Evolutionary conservation across 352 stramenopile species (phyloP), one percentile per base, ranked within the genome.

Genomic region (Globisporangium polare): DNA sequence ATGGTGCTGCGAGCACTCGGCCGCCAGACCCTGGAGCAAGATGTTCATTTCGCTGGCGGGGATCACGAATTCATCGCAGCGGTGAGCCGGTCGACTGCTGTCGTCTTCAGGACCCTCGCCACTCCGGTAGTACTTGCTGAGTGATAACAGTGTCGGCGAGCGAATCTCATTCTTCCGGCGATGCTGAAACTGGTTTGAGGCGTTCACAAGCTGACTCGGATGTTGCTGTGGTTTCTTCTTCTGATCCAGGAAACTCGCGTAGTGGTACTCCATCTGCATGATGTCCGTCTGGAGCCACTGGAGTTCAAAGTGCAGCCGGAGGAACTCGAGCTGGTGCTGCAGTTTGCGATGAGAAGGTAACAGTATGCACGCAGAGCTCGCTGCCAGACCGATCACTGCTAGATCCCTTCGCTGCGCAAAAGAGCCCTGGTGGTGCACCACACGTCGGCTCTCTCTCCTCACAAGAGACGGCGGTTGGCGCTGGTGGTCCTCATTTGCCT

Each of bases 251-350:
- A 88, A 76, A 12, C 47, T 62, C 17, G 75, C 72, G 35, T 83
- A 81, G 20, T 88, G 71, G 17, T 55, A 27, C 20, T 83, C 70
- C 31, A 88, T 72, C 17, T 69, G 49, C 24, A 65, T 53, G 17
- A 80, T 71, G 41, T 88, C 74, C 7, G 65, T 39, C 3, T 78
- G 66, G 17, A 85, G 62, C 78, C 76, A 88, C 46, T 60, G 54
- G 8, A 86, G 45, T 35, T 83, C 71, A 2, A 88, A 58, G 8
- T 74, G 68, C 9, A 78, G 41, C 1, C 70, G 60, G 52, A 88
- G 65, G 35, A 78, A 83, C 33, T 65, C 53, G 5, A 47, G 17
- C 18, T 73, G 69, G 12, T 65, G 50, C 3, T 2, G 20, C 7
- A 70, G 24, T 15, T 55, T 51, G 22, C 7, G 26, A 29, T 47